Evolutionary conservation across 345 rosid genomes (phyloP).

Genomic region (Viola odorata): DNA sequence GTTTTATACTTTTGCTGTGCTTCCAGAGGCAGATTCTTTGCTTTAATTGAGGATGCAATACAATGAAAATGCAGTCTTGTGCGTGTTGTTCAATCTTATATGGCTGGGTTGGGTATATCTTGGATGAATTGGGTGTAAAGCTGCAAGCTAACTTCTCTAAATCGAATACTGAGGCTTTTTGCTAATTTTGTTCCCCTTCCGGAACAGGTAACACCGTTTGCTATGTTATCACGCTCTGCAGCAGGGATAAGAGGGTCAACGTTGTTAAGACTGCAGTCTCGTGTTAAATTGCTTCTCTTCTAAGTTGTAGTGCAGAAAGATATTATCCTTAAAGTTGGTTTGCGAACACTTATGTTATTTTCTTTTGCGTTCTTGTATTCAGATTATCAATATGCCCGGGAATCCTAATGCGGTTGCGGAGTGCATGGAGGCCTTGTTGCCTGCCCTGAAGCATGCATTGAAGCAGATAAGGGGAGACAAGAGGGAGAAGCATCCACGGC

Average conservation of each 20-base stretch:
- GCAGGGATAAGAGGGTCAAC: constrained; percentile 97
- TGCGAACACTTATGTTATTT: too few species aligned
- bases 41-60: too few species aligned
- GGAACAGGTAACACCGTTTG: constrained; percentile 83
- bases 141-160: background rate
- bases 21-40: background rate
- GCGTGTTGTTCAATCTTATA: too few species aligned
- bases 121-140: background rate
- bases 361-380: constrained; percentile 5
- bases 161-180: background rate
- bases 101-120: background rate
- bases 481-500: constrained; percentile 87
- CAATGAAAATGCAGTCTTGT: too few species aligned
- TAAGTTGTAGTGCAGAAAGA: background rate
- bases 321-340: background rate
- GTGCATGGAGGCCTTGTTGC: constrained; percentile 89
- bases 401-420: constrained; percentile 93
- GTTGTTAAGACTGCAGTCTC: constrained; percentile 43
- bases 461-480: constrained; percentile 93
- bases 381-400: constrained; percentile 98
- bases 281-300: background rate
- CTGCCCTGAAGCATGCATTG: constrained; percentile 78
- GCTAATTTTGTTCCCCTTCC: background rate
- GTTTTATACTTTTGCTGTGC: background rate
- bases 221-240: constrained; percentile 89